phyloP scores from a whole-genome alignment of 805 yeast genomes.

The Pichia scutulata region DNA sequence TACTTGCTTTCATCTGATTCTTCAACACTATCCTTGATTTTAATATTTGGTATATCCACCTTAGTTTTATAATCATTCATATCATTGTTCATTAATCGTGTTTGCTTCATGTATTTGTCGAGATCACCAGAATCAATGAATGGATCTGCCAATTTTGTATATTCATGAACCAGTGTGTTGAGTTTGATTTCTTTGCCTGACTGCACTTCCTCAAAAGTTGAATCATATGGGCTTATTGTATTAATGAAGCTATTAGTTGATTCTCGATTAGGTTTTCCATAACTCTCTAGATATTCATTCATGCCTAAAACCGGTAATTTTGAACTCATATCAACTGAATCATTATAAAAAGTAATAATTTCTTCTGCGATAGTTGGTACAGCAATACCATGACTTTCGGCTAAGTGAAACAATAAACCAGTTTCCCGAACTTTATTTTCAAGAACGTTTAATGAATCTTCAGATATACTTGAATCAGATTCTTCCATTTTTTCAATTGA shows the following conservation, averaged over 20 bases:
- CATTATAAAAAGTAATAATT: neutral
- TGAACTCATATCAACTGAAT: neutral
- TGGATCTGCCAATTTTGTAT: neutral
- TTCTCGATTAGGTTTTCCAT: neutral
- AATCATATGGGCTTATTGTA: neutral
- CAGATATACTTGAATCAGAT: neutral
- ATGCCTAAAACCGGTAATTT: conserved; percentile 1
- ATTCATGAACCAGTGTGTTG: neutral
- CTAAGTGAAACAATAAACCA: neutral
- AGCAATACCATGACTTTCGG: neutral
- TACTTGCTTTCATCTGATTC: neutral
- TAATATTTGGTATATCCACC: neutral
- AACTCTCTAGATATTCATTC: neutral
- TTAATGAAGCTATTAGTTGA: neutral
- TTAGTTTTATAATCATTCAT: neutral
- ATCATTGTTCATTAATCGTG: conserved; percentile 10
- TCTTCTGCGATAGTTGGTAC: neutral
- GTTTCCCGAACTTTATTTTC: neutral
- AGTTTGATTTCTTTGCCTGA: neutral
- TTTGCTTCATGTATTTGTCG: conserved; percentile 6
- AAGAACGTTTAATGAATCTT: neutral
- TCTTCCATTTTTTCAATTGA: neutral
- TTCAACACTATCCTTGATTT: neutral
- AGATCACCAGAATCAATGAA: conserved; percentile 4
- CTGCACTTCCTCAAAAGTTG: neutral